A percentile compares a stretch with the other conserved stretches of the same genome.
Evolutionary conservation across 805 yeast species (phyloP).

Genomic region (Metschnikowia kunwiensis): DNA sequence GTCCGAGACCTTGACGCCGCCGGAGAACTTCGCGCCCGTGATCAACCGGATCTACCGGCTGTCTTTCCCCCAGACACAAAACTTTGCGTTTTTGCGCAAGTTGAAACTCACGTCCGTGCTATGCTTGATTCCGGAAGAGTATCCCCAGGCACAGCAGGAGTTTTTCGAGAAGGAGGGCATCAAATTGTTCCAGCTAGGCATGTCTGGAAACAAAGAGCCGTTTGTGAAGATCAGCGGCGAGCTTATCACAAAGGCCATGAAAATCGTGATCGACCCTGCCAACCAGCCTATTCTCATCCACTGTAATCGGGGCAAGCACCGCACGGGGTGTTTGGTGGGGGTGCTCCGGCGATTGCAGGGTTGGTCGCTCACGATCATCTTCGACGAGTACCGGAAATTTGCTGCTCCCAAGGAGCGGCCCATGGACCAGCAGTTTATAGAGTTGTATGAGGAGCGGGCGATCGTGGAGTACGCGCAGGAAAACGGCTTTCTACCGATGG

Average conservation of each 20-base stretch:
- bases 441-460: conserved; percentile 70
- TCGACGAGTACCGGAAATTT: conserved; percentile 91
- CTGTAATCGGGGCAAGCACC: conserved; percentile 94
- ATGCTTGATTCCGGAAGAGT: conserved; percentile 87
- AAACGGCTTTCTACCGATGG: conserved; percentile 61
- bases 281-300: conserved; percentile 93
- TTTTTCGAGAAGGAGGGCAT: conserved; percentile 63
- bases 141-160: conserved; percentile 71
- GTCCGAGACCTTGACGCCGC: conserved; percentile 50
- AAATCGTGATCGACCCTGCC: conserved; percentile 74
- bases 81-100: conserved; percentile 64
- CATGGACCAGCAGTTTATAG: conserved; percentile 93
- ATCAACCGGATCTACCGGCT: conserved; percentile 72
- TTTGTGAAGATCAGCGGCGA: conserved; percentile 71
- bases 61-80: conserved; percentile 85
- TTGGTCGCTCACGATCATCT: conserved; percentile 92
- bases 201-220: conserved; percentile 95
- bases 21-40: conserved; percentile 90
- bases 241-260: conserved; percentile 73
- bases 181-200: conserved; percentile 77
- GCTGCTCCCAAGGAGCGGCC: conserved; percentile 96
- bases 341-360: conserved; percentile 83
- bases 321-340: conserved; percentile 96
- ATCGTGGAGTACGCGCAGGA: conserved; percentile 53
- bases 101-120: conserved; percentile 70